Percentiles rank a stretch among this genome's conserved stretches.
These are phyloP conservation scores for Cnidoscolus chayamansa DNA, from an alignment of 441 rosid genomes.

Conservation along the genomic window DNA sequence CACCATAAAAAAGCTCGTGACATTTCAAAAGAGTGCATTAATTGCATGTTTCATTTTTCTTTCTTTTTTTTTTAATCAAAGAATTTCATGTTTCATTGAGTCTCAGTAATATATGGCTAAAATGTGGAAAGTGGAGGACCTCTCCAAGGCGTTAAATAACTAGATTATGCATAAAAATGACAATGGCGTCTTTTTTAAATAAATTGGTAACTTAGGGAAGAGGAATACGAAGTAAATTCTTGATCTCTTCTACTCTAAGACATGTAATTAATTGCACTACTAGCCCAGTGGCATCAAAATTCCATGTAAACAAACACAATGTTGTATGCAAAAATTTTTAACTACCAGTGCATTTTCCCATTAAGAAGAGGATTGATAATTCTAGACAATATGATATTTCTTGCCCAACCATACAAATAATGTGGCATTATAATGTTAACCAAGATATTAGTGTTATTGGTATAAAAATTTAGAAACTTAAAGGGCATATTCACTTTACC, in stretches of 20 bases:
- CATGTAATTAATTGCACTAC: not conserved
- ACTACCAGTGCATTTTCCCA: too few relatives aligned
- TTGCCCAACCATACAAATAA: too few relatives aligned
- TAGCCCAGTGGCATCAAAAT: not conserved
- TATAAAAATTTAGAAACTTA: not conserved
- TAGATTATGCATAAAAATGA: not conserved
- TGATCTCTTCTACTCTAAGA: not conserved
- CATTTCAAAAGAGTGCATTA: slow-evolving; percentile 1
- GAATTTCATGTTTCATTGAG: not conserved
- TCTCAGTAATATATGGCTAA: not conserved
- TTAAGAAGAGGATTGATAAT: not conserved
- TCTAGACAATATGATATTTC: not conserved
- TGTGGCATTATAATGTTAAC: not conserved
- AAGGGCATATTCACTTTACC: too few relatives aligned
- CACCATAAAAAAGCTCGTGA: slow-evolving; percentile 11
- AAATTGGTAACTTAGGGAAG: too few relatives aligned
- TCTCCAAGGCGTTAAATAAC: too few relatives aligned
- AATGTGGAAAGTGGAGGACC: not conserved
- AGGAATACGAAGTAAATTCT: not conserved
- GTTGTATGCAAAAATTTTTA: not conserved
- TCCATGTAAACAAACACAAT: not conserved
- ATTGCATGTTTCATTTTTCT: not conserved
- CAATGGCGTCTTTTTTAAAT: not conserved
- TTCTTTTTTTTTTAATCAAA: too few relatives aligned
- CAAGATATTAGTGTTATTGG: not conserved